Evolutionary conservation across 2,329 filamentous ascomycete species (phyloP), one percentile per base, ranked within the genome.

Genomic region (Talaromyces pinophilus): DNA sequence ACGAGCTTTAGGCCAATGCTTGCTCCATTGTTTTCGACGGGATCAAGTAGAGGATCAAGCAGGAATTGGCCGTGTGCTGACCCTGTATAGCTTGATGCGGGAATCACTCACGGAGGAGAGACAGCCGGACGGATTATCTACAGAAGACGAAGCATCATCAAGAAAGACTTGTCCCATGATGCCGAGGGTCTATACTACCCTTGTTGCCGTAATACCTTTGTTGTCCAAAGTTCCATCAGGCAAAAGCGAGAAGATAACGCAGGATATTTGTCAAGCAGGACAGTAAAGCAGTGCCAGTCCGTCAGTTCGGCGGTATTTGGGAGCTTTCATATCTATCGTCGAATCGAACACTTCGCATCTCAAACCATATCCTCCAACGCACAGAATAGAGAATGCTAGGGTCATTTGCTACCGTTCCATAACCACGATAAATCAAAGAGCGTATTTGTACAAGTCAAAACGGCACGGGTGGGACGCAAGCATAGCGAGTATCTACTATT

Each of bases 61-160:
- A 57, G 54, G 22, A 30, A 5, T 7, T 40, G 54, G 52, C n/a
- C 7, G n/a, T 13, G 4, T 60, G 38, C 57, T 22, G 28, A 28
- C 10, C 11, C 19, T 19, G 17, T 30, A 59, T 35, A 25, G 50
- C 30, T 64, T 38, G 5, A 35, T 11, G 35, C 28, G 25, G 15
- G 35, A n/a, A 19, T 17, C 62, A 35, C 22, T 38, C 15, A 46
- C 8, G 22, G 38, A 55, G 17, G 25, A 48, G n/a, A 42, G 38
- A 57, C 13, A 52, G 48, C 48, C 48, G 48, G 35, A 25, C 30
- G 8, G 13, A 42, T 42, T 67, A 67, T 67, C 65, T 67, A 67
- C 65, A 35, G 57, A 52, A 38, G 54, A 50, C 63, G n/a, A 63
- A 35, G 19, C 13, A 48, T 64, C 52, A 40, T 44, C 22, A 10